Percentiles rank a stretch among this genome's conserved stretches.
phyloP scores from a whole-genome alignment of 225 moss, liverwort and hornwort genomes.

The Thuidium tamariscinum region DNA sequence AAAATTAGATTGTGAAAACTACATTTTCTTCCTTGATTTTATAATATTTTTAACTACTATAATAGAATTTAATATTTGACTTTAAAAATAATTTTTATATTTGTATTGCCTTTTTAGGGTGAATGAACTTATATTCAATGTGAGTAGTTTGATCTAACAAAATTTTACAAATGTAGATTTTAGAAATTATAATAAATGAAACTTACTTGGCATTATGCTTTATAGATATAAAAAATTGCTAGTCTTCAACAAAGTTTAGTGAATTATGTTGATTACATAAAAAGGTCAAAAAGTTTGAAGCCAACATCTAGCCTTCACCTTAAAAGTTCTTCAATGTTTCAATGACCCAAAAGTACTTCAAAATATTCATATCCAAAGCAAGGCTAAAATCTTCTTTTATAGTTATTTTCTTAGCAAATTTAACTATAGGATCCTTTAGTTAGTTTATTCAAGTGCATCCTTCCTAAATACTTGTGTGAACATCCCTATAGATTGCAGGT shows the following conservation, averaged over 20 bases:
- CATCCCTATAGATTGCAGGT: fast-evolving
- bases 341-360: too few species aligned
- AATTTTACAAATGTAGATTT: not conserved
- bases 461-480: not conserved
- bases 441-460: not conserved
- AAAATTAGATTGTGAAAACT: not conserved
- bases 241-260: not conserved
- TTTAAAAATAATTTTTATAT: not conserved
- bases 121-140: not conserved
- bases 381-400: fast-evolving
- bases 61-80: fast-evolving
- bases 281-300: not conserved
- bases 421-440: fast-evolving
- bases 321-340: not conserved
- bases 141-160: too few species aligned
- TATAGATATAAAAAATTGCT: not conserved
- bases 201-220: not conserved
- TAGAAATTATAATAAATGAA: not conserved
- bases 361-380: not conserved
- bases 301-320: fast-evolving
- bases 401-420: too few species aligned
- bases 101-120: not conserved
- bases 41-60: not conserved
- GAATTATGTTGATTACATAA: not conserved
- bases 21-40: not conserved